Conservation (phyloP, 73 alveolate genomes). For the Paramecium sexaurelia region DNA sequence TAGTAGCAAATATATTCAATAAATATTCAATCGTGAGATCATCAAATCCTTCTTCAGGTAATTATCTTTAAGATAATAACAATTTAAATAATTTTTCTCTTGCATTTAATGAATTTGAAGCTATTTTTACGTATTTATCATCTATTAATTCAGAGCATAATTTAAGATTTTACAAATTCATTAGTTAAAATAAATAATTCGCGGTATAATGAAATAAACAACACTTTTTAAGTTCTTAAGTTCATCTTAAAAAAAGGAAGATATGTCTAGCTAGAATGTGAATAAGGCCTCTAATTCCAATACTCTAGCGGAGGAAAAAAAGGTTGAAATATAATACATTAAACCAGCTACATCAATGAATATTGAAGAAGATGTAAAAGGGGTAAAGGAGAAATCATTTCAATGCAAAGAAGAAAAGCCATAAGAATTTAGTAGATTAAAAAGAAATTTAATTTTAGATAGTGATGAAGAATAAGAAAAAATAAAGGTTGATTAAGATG, state of each 20-base stretch:
- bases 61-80: background rate
- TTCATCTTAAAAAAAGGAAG: background rate
- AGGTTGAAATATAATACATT: background rate
- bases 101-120: constrained; percentile 38
- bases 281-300: background rate
- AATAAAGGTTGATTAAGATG: background rate
- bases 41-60: constrained; percentile 92
- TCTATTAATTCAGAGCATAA: constrained; percentile 22
- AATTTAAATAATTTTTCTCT: constrained; percentile 23
- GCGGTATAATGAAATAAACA: constrained; percentile 19
- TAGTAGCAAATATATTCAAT: constrained; percentile 81
- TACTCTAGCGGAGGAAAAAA: background rate
- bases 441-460: background rate
- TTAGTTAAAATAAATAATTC: background rate
- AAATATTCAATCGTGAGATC: constrained; percentile 82
- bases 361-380: background rate
- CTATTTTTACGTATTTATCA: background rate
- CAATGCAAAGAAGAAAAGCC: background rate
- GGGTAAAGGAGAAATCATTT: background rate
- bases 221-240: background rate
- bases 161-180: constrained; percentile 51
- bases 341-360: background rate
- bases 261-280: background rate
- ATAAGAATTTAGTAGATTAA: background rate
- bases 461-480: background rate